Conservation (phyloP, 129 eudicot species). For the Mikania micrantha region DNA sequence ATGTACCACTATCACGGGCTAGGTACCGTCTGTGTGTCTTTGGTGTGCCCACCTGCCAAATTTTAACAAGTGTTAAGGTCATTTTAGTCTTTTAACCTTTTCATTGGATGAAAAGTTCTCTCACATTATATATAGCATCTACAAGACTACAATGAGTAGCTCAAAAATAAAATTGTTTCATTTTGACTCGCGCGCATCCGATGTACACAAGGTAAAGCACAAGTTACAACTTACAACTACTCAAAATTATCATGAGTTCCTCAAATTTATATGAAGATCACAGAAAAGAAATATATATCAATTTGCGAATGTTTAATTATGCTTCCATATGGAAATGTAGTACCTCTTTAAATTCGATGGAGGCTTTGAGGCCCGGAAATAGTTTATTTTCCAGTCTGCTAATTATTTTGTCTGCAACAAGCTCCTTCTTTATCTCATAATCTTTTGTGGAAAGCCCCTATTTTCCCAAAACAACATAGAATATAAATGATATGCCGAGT, state of each 20-base stretch:
- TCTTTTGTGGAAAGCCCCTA: conserved; percentile 77
- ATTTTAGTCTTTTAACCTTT: conserved; percentile 8
- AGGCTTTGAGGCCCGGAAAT: conserved; percentile 87
- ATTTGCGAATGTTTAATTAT: background rate
- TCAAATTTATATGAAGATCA: background rate
- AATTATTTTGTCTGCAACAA: conserved; percentile 78
- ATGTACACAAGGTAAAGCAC: conserved; percentile 1
- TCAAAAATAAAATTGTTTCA: no score
- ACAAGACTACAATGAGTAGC: no score
- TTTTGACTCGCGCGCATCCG: no score
- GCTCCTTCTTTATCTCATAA: conserved; percentile 78
- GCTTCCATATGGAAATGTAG: background rate
- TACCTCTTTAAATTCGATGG: conserved; percentile 87
- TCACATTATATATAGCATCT: no score
- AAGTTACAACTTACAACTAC: background rate
- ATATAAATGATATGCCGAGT: background rate
- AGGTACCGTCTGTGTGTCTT: conserved; percentile 91
- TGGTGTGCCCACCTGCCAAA: conserved; percentile 90
- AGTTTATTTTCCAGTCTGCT: conserved; percentile 81
- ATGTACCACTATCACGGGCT: conserved; percentile 99
- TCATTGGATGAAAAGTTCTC: background rate
- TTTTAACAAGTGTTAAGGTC: background rate
- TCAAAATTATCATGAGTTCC: background rate
- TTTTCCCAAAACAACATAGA: background rate
- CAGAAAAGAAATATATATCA: background rate